A percentile compares a stretch with the other conserved stretches of the same genome.
phyloP scores from a whole-genome alignment of 2,329 filamentous ascomycete genomes.

The Pyrenophora seminiperda region DNA sequence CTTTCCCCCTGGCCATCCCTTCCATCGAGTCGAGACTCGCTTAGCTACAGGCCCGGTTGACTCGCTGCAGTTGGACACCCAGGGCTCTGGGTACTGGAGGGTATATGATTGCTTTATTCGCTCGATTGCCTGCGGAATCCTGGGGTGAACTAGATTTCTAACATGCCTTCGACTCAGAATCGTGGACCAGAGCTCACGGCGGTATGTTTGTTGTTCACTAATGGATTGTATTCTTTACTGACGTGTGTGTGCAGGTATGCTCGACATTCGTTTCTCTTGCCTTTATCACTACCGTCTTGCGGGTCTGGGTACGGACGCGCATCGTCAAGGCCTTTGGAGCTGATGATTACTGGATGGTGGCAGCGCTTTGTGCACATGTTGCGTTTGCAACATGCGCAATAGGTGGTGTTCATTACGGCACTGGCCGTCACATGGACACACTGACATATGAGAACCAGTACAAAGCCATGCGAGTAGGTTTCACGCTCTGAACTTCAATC shows the following conservation, averaged over 20 bases:
- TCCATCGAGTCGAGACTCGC: constrained; percentile 11
- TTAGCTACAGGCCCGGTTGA: constrained; percentile 7
- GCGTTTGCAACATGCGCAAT: constrained; percentile 42
- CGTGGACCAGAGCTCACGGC: constrained; percentile 40
- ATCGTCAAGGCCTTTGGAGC: constrained; percentile 49
- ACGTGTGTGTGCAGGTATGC: constrained; percentile 27
- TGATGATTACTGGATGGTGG: constrained; percentile 43
- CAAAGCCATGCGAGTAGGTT: constrained; percentile 37
- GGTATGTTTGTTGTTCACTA: constrained; percentile 33
- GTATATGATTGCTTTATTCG: constrained; percentile 24
- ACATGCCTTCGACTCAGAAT: constrained; percentile 33
- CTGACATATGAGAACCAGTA: constrained; percentile 30
- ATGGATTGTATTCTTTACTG: neutral
- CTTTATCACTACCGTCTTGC: constrained; percentile 44
- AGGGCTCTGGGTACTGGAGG: constrained; percentile 8
- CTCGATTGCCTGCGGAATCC: constrained; percentile 12
- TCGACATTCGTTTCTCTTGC: constrained; percentile 50
- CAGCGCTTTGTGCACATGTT: constrained; percentile 33
- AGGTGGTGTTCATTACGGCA: constrained; percentile 39
- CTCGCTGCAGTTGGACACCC: constrained; percentile 9
- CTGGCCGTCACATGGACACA: constrained; percentile 37
- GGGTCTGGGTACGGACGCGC: constrained; percentile 50
- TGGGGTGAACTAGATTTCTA: constrained; percentile 25
- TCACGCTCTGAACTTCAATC: neutral
- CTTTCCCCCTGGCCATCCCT: constrained; percentile 10